phyloP scores from a whole-genome alignment of 2,329 filamentous ascomycete genomes.

The Cercospora canescens region DNA sequence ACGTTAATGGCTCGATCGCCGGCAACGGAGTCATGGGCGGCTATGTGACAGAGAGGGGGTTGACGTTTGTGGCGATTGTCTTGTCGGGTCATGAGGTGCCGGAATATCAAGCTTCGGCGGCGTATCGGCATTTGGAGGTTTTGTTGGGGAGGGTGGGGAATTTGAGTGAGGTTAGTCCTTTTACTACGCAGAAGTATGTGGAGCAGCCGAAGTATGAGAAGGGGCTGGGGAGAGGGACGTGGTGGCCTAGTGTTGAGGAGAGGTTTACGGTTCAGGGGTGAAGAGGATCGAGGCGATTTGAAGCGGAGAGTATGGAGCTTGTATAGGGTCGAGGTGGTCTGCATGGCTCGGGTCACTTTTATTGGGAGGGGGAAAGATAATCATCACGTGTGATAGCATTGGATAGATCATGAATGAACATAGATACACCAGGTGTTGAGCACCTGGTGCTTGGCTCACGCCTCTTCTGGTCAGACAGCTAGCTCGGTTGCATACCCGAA shows the following conservation, averaged over 20 bases:
- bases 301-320: too few species aligned
- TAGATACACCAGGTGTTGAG: too few species aligned
- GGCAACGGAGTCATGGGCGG: slow-evolving; percentile 44
- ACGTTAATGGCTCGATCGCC: slow-evolving; percentile 40
- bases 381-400: too few species aligned
- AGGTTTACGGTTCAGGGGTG: neutral
- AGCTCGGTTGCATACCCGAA: too few species aligned
- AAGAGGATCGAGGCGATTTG: neutral
- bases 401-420: too few species aligned
- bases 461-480: too few species aligned
- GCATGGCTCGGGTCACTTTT: too few species aligned
- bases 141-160: slow-evolving; percentile 41
- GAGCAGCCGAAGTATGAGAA: slow-evolving; percentile 8
- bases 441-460: too few species aligned
- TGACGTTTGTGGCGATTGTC: slow-evolving; percentile 48
- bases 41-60: slow-evolving; percentile 46
- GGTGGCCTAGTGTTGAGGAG: slow-evolving; percentile 11
- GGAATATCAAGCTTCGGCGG: slow-evolving; percentile 45
- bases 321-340: too few species aligned
- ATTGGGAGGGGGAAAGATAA: too few species aligned
- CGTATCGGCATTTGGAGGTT: slow-evolving; percentile 45
- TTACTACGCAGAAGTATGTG: slow-evolving; percentile 19
- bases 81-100: slow-evolving; percentile 47
- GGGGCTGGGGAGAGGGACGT: slow-evolving; percentile 15
- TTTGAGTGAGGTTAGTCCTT: slow-evolving; percentile 19